Evolutionary conservation across 75 land plant genomes (phyloP).

Genomic region (Sequoiadendron giganteum): DNA sequence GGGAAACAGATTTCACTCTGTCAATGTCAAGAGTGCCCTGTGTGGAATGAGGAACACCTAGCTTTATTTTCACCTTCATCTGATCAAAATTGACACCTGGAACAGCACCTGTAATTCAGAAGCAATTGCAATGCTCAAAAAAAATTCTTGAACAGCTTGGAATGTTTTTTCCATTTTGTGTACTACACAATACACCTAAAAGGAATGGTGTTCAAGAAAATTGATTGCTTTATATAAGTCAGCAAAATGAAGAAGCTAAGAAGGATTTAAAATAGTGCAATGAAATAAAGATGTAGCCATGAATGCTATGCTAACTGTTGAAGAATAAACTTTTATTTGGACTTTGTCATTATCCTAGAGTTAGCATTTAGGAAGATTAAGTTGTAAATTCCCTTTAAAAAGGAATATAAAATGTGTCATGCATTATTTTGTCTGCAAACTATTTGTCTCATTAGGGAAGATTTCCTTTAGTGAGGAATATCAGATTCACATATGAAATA

Average conservation of each 20-base stretch:
- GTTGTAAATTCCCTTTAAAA: no score
- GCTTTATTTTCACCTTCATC: constrained; percentile 85
- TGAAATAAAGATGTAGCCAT: not conserved
- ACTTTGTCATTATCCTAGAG: no score
- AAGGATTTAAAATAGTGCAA: not conserved
- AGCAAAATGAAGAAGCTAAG: not conserved
- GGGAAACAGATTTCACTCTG: constrained; percentile 84
- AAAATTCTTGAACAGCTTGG: not conserved
- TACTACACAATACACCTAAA: not conserved
- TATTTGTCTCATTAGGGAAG: no score
- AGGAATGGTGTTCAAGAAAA: constrained; percentile 4
- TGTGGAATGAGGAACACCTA: constrained; percentile 73
- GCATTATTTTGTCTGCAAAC: no score
- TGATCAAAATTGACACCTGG: constrained; percentile 78
- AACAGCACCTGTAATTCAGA: constrained; percentile 59
- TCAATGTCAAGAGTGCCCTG: constrained; percentile 67
- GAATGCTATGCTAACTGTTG: not conserved
- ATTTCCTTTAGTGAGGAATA: no score
- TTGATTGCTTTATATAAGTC: no score
- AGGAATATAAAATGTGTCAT: no score
- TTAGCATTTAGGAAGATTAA: no score
- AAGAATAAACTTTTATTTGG: no score
- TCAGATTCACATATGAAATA: no score
- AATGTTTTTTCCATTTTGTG: not conserved
- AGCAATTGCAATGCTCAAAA: not conserved